Percentiles rank a stretch among this genome's conserved stretches.
phyloP scores from a whole-genome alignment of 441 rosid genomes.

The Euphorbia celastroides region DNA sequence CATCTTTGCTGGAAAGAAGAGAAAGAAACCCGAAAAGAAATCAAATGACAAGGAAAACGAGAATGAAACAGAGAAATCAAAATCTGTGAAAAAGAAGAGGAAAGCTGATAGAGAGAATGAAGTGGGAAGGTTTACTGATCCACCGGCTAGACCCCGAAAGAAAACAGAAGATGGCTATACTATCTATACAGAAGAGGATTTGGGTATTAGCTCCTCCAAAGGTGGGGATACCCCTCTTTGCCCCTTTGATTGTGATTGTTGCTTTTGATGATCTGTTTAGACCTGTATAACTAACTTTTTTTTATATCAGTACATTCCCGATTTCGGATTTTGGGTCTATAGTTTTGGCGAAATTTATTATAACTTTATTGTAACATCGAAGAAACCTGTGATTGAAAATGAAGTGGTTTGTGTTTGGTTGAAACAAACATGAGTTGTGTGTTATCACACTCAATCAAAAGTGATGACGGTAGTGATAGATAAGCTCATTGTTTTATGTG shows the following conservation, averaged over 20 bases:
- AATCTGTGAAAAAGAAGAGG: constrained; percentile 28
- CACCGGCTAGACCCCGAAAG: constrained; percentile 32
- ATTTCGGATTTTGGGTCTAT: background rate
- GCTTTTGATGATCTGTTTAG: constrained; percentile 35
- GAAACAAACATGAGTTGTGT: no score
- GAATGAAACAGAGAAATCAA: constrained; percentile 9
- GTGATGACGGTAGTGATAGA: no score
- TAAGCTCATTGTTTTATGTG: no score
- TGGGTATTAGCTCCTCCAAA: constrained; percentile 49
- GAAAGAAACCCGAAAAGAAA: constrained; percentile 24
- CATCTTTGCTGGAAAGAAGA: constrained; percentile 31
- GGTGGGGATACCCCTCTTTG: constrained; percentile 68
- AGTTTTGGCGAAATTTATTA: background rate
- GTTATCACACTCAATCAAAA: no score
- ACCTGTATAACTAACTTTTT: background rate
- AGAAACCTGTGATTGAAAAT: background rate
- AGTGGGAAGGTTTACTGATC: constrained; percentile 20
- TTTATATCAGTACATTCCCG: background rate
- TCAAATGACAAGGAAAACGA: background rate
- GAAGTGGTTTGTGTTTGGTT: no score
- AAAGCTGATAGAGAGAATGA: constrained; percentile 24
- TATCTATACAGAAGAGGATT: constrained; percentile 61
- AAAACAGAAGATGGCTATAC: constrained; percentile 49
- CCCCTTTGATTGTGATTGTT: constrained; percentile 77
- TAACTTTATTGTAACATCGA: background rate